Percentiles rank a stretch among this genome's conserved stretches.
phyloP scores from a whole-genome alignment of 2,329 filamentous ascomycete genomes.

The Penicillium sp. region DNA sequence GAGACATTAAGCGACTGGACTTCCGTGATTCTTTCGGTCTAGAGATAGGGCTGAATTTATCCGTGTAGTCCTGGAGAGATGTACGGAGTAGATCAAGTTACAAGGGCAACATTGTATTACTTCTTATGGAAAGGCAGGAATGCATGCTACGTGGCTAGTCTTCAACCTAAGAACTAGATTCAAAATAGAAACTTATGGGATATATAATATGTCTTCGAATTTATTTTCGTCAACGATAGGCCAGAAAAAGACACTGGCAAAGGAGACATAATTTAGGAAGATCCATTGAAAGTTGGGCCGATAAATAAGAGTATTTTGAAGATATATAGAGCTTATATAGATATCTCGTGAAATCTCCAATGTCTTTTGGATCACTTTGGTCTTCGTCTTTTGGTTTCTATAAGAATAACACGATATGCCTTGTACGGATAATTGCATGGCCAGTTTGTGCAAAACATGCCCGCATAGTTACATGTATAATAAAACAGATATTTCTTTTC shows the following conservation, averaged over 20 bases:
- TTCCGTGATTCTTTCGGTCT: background rate
- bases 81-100: background rate
- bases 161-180: background rate
- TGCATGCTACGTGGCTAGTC: background rate
- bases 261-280: background rate
- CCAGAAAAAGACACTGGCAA: background rate
- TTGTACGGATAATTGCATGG: background rate
- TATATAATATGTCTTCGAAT: background rate
- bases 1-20: slow-evolving; percentile 1
- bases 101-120: background rate
- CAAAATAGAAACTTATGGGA: background rate
- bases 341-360: background rate
- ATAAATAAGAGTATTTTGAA: background rate
- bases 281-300: background rate
- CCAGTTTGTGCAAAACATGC: background rate
- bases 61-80: background rate
- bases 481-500: background rate
- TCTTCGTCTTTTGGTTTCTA: background rate
- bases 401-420: background rate
- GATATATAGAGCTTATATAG: too few relatives aligned
- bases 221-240: background rate
- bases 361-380: background rate
- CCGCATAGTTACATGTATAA: background rate
- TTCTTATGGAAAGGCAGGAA: background rate
- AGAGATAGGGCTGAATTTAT: background rate